Percentiles rank a stretch among this genome's conserved stretches.
Conservation (phyloP, 164 flowering plant genomes). For the Magnolia sinica region DNA sequence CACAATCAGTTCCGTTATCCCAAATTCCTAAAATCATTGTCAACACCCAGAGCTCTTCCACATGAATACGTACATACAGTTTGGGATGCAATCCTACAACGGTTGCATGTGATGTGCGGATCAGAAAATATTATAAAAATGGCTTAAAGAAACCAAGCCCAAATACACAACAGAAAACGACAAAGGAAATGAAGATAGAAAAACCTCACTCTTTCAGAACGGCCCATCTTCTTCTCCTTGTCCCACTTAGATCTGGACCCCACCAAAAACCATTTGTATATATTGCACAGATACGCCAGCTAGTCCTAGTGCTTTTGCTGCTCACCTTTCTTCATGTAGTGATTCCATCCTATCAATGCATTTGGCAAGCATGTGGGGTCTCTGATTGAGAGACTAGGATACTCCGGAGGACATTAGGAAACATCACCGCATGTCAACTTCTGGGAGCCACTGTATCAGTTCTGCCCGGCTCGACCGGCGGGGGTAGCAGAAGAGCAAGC, state of each 20-base stretch:
- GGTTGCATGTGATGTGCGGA: no score
- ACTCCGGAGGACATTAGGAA: neutral
- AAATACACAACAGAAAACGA: neutral
- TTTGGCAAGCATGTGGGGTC: neutral
- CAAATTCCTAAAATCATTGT: no score
- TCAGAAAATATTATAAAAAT: no score
- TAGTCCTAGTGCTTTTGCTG: neutral
- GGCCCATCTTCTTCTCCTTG: neutral
- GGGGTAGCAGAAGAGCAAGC: constrained; percentile 74
- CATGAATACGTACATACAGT: no score
- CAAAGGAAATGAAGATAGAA: neutral
- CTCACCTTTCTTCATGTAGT: neutral
- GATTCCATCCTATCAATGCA: neutral
- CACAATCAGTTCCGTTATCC: no score
- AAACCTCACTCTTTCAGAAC: neutral
- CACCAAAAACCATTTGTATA: neutral
- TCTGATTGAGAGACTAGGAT: neutral
- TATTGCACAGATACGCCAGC: neutral
- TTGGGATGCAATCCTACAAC: no score
- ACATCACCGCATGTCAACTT: constrained; percentile 25
- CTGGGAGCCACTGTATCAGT: constrained; percentile 34
- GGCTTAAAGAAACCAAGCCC: neutral
- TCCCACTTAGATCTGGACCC: constrained; percentile 1
- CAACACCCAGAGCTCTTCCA: no score
- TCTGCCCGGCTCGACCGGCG: constrained; percentile 44